Evolutionary conservation across 768 basidiomycete genomes (phyloP).

Genomic region (Termitomyces titanicus): DNA sequence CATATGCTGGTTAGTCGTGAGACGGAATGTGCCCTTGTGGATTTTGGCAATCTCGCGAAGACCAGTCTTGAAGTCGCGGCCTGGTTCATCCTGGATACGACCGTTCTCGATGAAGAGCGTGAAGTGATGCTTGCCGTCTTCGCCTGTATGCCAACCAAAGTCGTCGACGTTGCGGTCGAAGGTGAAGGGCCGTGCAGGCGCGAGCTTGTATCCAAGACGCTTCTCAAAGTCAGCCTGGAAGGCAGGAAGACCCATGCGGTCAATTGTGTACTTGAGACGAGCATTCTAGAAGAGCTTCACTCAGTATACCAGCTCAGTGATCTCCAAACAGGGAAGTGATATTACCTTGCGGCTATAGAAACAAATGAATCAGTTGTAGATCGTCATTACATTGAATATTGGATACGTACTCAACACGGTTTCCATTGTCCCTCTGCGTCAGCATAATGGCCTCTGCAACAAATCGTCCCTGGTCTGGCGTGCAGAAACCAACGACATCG

Average conservation of each 20-base stretch:
- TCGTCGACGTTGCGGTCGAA: slow-evolving; percentile 93
- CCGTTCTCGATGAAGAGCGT: slow-evolving; percentile 97
- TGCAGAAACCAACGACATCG: slow-evolving; percentile 90
- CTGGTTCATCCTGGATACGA: slow-evolving; percentile 92
- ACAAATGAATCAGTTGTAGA: not conserved
- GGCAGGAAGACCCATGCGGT: slow-evolving; percentile 84
- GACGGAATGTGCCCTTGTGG: slow-evolving; percentile 90
- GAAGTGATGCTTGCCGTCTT: slow-evolving; percentile 88
- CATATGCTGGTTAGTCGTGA: slow-evolving; percentile 95
- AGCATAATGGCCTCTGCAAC: slow-evolving; percentile 94
- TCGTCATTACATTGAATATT: not conserved
- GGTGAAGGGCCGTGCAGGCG: slow-evolving; percentile 67
- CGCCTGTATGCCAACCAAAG: slow-evolving; percentile 88
- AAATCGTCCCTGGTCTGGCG: slow-evolving; percentile 75
- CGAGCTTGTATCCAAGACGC: slow-evolving; percentile 75
- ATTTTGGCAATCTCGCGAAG: slow-evolving; percentile 89
- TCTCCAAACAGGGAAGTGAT: not conserved
- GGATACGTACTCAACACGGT: slow-evolving; percentile 79
- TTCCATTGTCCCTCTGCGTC: slow-evolving; percentile 93
- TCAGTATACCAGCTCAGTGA: slow-evolving; percentile 3
- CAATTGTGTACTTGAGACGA: slow-evolving; percentile 95
- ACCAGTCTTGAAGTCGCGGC: slow-evolving; percentile 87
- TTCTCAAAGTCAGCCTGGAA: slow-evolving; percentile 92
- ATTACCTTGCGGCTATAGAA: slow-evolving; percentile 51
- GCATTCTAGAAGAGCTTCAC: slow-evolving; percentile 52